These are phyloP conservation scores for Papiliotrema laurentii DNA, from an alignment of 1,284 basidiomycete species.

Conservation along the genomic window DNA sequence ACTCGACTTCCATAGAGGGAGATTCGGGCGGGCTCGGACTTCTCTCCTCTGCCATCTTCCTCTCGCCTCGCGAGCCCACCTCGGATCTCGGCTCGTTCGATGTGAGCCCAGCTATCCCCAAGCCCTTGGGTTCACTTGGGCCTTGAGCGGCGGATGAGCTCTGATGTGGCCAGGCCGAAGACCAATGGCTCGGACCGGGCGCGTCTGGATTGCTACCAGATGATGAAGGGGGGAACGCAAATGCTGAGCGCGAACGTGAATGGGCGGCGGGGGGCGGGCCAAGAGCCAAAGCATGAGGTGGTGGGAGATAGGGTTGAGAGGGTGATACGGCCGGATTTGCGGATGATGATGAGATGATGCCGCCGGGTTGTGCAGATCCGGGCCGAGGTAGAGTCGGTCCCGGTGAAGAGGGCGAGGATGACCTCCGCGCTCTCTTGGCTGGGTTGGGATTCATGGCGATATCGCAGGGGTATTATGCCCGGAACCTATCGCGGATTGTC, in stretches of 20 bases:
- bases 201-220: background rate
- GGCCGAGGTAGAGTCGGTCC: conserved; percentile 4
- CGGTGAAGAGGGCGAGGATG: conserved; percentile 1
- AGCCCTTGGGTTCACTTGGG: too few species aligned
- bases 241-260: background rate
- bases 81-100: conserved; percentile 6
- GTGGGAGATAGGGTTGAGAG: background rate
- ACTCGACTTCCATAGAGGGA: conserved; percentile 14
- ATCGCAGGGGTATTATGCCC: too few species aligned
- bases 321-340: too few species aligned
- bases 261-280: background rate
- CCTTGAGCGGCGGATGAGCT: too few species aligned
- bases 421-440: background rate
- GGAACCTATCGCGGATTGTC: background rate
- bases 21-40: conserved; percentile 15
- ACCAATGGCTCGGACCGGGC: background rate
- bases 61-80: conserved; percentile 21
- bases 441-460: background rate
- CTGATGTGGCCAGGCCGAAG: conserved; percentile 1
- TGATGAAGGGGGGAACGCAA: background rate
- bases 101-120: background rate
- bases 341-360: background rate
- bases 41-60: too few species aligned
- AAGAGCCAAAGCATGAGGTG: background rate
- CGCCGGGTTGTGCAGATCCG: background rate